Conservation (phyloP, 495 filamentous ascomycete species). For the Haplographium delicatum region DNA sequence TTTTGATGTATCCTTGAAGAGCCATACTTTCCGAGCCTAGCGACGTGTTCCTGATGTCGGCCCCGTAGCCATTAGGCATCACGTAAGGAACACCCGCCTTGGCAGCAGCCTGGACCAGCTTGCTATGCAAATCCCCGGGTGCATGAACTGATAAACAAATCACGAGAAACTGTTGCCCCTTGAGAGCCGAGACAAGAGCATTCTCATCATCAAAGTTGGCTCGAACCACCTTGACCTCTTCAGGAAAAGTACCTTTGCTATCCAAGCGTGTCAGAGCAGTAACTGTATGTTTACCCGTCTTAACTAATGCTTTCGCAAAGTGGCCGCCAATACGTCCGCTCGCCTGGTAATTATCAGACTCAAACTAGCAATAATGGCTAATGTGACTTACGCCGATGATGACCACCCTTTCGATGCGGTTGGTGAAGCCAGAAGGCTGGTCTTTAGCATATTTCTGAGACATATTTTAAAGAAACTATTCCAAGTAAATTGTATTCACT, state of each 20-base stretch:
- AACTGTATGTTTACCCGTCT: constrained; percentile 47
- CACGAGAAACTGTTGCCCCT: constrained; percentile 45
- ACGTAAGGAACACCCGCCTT: constrained; percentile 56
- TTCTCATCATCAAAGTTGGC: constrained; percentile 52
- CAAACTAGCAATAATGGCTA: background rate
- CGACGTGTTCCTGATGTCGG: constrained; percentile 35
- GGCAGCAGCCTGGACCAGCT: constrained; percentile 55
- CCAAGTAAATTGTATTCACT: no score
- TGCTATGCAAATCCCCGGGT: constrained; percentile 32
- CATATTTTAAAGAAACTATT: no score
- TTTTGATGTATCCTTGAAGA: background rate
- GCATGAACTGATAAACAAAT: constrained; percentile 46
- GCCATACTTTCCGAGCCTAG: constrained; percentile 33
- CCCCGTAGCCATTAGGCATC: constrained; percentile 55
- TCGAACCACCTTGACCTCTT: constrained; percentile 33
- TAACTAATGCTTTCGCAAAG: constrained; percentile 42
- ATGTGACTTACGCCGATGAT: constrained; percentile 42
- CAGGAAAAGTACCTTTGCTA: constrained; percentile 35
- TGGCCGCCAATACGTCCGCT: constrained; percentile 54
- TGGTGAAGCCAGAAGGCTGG: constrained; percentile 22
- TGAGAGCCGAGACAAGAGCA: constrained; percentile 42
- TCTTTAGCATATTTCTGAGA: constrained; percentile 15
- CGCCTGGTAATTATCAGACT: constrained; percentile 36
- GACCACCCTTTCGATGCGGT: constrained; percentile 41
- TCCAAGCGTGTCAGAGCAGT: constrained; percentile 50